A percentile compares a stretch with the other conserved stretches of the same genome.
These are phyloP conservation scores for Ceratocystis diversiconidia DNA, from an alignment of 2,329 filamentous ascomycete species.

Conservation along the genomic window DNA sequence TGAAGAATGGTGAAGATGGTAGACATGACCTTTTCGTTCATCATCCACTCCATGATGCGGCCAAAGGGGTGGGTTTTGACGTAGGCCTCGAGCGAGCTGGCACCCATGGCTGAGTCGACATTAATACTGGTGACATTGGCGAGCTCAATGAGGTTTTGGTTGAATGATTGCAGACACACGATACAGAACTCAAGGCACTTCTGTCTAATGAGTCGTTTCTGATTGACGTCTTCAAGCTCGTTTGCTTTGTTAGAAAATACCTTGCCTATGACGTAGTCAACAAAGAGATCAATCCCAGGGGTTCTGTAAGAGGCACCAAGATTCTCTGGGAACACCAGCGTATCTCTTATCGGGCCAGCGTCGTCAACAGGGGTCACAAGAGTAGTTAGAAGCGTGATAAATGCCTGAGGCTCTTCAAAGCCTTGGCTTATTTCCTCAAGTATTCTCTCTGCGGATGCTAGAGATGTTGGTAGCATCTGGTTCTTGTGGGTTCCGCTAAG, in stretches of 20 bases:
- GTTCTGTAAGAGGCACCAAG: slow-evolving; percentile 61
- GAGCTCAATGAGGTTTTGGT: slow-evolving; percentile 80
- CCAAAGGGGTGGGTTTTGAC: slow-evolving; percentile 82
- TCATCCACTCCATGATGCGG: slow-evolving; percentile 95
- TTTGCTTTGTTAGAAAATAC: slow-evolving; percentile 55
- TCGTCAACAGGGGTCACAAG: slow-evolving; percentile 54
- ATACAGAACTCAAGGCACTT: slow-evolving; percentile 74
- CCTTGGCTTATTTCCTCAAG: slow-evolving; percentile 61
- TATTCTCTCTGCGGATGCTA: slow-evolving; percentile 43
- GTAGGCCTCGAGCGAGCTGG: slow-evolving; percentile 65
- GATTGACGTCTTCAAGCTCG: slow-evolving; percentile 51
- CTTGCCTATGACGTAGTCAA: slow-evolving; percentile 77
- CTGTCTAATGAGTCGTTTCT: slow-evolving; percentile 59
- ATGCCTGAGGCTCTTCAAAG: slow-evolving; percentile 75
- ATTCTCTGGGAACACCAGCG: slow-evolving; percentile 72
- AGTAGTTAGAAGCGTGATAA: slow-evolving; percentile 61
- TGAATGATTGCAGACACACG: slow-evolving; percentile 71
- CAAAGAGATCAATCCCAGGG: slow-evolving; percentile 78
- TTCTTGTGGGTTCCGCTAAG: slow-evolving; percentile 20
- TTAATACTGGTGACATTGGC: slow-evolving; percentile 63
- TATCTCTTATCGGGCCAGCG: slow-evolving; percentile 52
- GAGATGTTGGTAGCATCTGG: slow-evolving; percentile 13
- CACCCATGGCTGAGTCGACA: slow-evolving; percentile 60
- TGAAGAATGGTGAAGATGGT: slow-evolving; percentile 67
- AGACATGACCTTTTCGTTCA: slow-evolving; percentile 76